Evolutionary conservation across 2,329 filamentous ascomycete species (phyloP), one percentile per base, ranked within the genome.

Genomic region (Monosporascus sp.): DNA sequence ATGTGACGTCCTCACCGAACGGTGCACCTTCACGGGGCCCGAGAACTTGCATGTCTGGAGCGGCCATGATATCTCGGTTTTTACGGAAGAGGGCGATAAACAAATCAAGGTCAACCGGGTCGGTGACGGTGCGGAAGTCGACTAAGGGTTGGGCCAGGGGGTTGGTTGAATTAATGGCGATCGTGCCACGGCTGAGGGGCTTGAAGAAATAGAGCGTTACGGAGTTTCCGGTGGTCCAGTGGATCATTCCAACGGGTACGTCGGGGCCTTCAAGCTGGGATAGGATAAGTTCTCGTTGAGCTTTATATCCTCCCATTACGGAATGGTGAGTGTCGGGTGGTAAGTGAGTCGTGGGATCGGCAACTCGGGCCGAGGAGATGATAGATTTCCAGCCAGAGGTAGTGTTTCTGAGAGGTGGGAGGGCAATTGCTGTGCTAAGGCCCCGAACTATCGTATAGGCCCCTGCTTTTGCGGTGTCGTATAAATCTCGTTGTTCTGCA

Each of bases 111-210:
- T 75, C 72, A 19, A 69, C 60, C 1, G 72, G 73, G 52, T 75
- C 70, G 11, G 68, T 68, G 8, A 64, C 65, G 8, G 67, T 69
- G 50, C 68, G 68, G 57, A 71, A 71, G 60, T 77, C 72, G 37
- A 75, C 65, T 7, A 68, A 50, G 1, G 73, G 72, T 22, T 63
- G 60, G 3, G 56, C 63, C 7, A 65, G 60, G 11, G 71, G 70
- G 59, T 74, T 63, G 0, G 60, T 60, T 1, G 65, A 60, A 58
- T 71, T 65, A 45, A 75, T 69, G 38, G 65, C 67, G 48, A 75
- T 66, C 20, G 66, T 69, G 24, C 74, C 73, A 14, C 73, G 66
- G 40, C 68, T 71, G 41, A 74, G 64, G 3, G 72, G 72, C 55
- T 74, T 70, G 51, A 70, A 62, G 37, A 70, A 61, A 52, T 69